These are phyloP conservation scores for Emmonsia crescens DNA, from an alignment of 2,329 filamentous ascomycete species.

Conservation along the genomic window DNA sequence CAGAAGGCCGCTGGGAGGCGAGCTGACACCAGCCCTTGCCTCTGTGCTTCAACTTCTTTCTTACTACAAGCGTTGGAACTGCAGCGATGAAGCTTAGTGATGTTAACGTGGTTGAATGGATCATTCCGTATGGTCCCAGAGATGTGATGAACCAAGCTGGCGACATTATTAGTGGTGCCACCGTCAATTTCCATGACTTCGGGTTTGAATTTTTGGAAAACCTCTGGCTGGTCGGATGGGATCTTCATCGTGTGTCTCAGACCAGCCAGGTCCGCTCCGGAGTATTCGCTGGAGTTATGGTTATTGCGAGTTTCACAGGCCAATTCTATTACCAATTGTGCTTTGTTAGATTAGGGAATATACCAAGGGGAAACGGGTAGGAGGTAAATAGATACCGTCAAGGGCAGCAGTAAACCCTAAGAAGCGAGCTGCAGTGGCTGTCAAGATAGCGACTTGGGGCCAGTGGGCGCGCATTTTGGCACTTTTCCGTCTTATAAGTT, in stretches of 20 bases:
- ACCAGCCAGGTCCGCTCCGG: background rate
- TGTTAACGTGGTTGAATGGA: constrained; percentile 1
- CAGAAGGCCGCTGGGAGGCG: constrained; percentile 5
- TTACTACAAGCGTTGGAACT: constrained; percentile 1
- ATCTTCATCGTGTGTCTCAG: background rate
- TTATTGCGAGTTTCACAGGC: background rate
- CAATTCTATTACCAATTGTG: background rate
- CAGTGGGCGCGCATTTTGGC: background rate
- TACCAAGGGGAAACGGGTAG: background rate
- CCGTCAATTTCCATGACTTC: background rate
- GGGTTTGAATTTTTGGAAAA: constrained; percentile 5
- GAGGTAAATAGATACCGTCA: background rate
- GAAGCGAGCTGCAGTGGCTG: too few species aligned
- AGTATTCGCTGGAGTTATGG: background rate
- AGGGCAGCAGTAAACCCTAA: background rate
- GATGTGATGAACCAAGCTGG: constrained; percentile 4
- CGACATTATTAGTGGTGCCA: background rate
- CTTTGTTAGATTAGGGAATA: background rate
- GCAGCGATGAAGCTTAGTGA: background rate
- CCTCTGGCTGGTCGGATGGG: constrained; percentile 2
- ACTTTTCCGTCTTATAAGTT: background rate
- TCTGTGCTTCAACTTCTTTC: constrained; percentile 2
- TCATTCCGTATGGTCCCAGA: background rate
- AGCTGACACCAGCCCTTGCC: constrained; percentile 4
- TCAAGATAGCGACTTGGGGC: background rate